phyloP scores from a whole-genome alignment of 2,329 filamentous ascomycete genomes.

The Neoascochyta sp. region DNA sequence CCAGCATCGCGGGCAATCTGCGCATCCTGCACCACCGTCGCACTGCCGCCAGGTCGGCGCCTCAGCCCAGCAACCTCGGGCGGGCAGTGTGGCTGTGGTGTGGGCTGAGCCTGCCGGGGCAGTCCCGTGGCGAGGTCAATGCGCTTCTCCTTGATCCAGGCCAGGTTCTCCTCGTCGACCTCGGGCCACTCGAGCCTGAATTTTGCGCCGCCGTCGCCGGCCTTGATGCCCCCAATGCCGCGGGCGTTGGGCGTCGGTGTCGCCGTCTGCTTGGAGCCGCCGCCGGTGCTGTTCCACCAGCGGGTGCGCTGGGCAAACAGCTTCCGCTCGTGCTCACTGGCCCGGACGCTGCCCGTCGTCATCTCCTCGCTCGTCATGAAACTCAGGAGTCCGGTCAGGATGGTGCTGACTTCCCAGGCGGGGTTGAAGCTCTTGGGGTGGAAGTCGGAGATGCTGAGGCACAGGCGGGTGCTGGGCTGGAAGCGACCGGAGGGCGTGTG shows the following conservation, averaged over 20 bases:
- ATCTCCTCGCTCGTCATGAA: conserved; percentile 99
- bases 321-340: conserved; percentile 71
- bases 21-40: conserved; percentile 71
- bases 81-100: conserved; percentile 53
- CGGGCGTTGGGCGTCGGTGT: conserved; percentile 35
- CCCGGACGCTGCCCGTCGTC: conserved; percentile 87
- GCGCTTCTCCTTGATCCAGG: conserved; percentile 80
- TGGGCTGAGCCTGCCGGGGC: conserved; percentile 51
- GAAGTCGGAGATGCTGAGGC: conserved; percentile 94
- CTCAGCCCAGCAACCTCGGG: conserved; percentile 61
- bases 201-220: conserved; percentile 86
- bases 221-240: conserved; percentile 75
- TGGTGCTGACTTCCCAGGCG: conserved; percentile 96
- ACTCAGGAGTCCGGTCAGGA: conserved; percentile 85
- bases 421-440: conserved; percentile 98
- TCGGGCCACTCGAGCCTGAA: conserved; percentile 90
- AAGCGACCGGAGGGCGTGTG: conserved; percentile 96
- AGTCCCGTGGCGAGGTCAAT: conserved; percentile 75
- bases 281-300: conserved; percentile 97
- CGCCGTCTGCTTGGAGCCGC: conserved; percentile 61
- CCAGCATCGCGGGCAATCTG: conserved; percentile 72
- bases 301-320: conserved; percentile 71
- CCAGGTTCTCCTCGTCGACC: conserved; percentile 82
- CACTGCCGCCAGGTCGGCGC: conserved; percentile 58
- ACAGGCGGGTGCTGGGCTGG: conserved; percentile 85